Percentiles rank a stretch among this genome's conserved stretches.
phyloP scores from a whole-genome alignment of 2,329 filamentous ascomycete species.

The Neofusicoccum cordaticola region DNA sequence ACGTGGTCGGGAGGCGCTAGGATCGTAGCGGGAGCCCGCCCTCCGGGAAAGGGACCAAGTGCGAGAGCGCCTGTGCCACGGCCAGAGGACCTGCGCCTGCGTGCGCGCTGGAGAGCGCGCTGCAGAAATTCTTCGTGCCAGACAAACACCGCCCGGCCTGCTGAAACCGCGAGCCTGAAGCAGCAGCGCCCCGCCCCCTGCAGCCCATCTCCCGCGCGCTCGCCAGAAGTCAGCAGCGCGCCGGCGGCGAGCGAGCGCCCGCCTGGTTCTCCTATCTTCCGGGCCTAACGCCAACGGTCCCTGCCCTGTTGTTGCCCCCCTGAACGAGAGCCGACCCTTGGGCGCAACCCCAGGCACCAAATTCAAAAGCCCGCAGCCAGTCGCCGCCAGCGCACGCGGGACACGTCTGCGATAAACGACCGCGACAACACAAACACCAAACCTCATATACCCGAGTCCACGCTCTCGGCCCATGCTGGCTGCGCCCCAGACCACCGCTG shows the following conservation, averaged over 20 bases:
- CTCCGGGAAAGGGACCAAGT: not conserved
- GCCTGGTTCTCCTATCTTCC: conserved; percentile 12
- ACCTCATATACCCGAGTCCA: not conserved
- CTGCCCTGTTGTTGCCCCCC: conserved; percentile 4
- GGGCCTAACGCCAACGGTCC: conserved; percentile 14
- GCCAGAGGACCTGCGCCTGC: not conserved
- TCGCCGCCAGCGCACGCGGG: conserved; percentile 13
- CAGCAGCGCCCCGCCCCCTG: conserved; percentile 9
- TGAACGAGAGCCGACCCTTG: conserved; percentile 8
- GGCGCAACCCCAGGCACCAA: conserved; percentile 13
- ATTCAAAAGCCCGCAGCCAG: conserved; percentile 13
- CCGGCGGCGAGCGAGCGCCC: not conserved
- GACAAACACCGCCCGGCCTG: not conserved
- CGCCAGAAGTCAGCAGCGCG: not conserved
- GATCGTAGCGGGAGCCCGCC: conserved; percentile 5
- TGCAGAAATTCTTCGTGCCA: not conserved
- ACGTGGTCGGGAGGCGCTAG: conserved; percentile 3
- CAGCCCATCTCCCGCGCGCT: not conserved
- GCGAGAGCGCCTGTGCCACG: not conserved
- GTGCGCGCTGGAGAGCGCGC: not conserved
- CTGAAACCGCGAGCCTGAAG: not conserved
- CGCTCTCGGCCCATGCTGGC: conserved; percentile 7
- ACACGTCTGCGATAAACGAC: conserved; percentile 5
- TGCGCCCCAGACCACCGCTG: not conserved
- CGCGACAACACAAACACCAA: conserved; percentile 1